A percentile compares a stretch with the other conserved stretches of the same genome.
Evolutionary conservation across 2,329 filamentous ascomycete genomes (phyloP).

Genomic region (Diplodia sapinea): DNA sequence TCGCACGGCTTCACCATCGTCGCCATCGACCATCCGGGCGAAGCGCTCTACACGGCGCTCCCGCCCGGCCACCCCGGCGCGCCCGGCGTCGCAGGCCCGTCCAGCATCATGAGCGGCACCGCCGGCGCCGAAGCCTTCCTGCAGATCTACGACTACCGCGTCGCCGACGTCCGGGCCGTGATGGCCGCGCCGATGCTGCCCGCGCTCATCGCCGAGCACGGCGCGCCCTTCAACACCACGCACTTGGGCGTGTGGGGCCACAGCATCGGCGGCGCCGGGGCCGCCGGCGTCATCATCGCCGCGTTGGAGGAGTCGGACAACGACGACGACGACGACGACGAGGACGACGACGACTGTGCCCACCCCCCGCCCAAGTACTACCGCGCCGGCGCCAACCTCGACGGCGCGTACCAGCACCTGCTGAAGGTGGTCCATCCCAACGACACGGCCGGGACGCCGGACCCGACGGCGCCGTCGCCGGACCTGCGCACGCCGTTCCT

Average conservation of each 20-base stretch:
- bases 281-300: conserved; percentile 31
- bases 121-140: neutral
- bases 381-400: conserved; percentile 36
- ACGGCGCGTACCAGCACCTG: conserved; percentile 34
- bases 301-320: neutral
- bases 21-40: conserved; percentile 26
- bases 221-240: conserved; percentile 27
- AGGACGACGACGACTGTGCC: conserved; percentile 31
- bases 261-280: conserved; percentile 17
- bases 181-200: conserved; percentile 31
- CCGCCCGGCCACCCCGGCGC: neutral
- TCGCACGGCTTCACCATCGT: conserved; percentile 18
- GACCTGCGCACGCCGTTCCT: conserved; percentile 37
- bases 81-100: conserved; percentile 11
- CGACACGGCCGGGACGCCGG: too few relatives aligned
- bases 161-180: neutral
- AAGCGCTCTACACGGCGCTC: conserved; percentile 7
- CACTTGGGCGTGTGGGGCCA: conserved; percentile 14
- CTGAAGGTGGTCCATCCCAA: neutral
- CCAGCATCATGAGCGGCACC: neutral
- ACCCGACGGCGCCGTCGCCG: too few relatives aligned
- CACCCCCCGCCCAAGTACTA: conserved; percentile 4
- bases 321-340: conserved; percentile 33
- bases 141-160: conserved; percentile 2
- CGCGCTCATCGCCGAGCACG: neutral